Percentiles rank a stretch among this genome's conserved stretches.
Conservation (phyloP, 164 flowering plant genomes). For the Houttuynia cordata region DNA sequence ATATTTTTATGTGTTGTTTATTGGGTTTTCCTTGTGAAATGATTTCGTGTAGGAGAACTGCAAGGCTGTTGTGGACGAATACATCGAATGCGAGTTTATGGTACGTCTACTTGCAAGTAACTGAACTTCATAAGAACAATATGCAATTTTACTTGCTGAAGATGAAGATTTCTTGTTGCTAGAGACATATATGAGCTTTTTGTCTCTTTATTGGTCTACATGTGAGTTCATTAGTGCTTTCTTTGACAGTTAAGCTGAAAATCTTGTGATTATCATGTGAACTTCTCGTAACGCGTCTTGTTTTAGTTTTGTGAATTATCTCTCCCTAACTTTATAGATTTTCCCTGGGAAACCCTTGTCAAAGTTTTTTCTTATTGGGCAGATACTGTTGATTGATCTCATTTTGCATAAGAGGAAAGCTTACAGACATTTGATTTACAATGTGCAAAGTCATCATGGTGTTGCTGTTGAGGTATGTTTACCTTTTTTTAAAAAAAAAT, state of each 20-base stretch:
- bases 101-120: conserved; percentile 17
- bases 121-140: too few species aligned
- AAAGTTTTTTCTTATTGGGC: neutral
- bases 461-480: conserved; percentile 33
- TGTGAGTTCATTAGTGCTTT: too few species aligned
- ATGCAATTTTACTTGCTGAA: too few species aligned
- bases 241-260: too few species aligned
- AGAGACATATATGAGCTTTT: too few species aligned
- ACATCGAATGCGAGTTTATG: conserved; percentile 83
- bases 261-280: too few species aligned
- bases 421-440: conserved; percentile 65
- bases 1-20: too few species aligned
- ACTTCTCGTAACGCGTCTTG: neutral
- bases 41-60: conserved; percentile 41
- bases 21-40: neutral
- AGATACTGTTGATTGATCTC: conserved; percentile 78
- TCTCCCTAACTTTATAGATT: neutral
- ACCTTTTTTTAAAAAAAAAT: neutral
- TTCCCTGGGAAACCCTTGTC: neutral
- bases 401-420: conserved; percentile 82
- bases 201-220: too few species aligned
- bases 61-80: conserved; percentile 75
- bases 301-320: neutral
- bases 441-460: conserved; percentile 24
- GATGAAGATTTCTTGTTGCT: too few species aligned